Base-by-base conservation (phyloP, 2,329 filamentous ascomycete species). In the Hypoxylon sp. region DNA sequence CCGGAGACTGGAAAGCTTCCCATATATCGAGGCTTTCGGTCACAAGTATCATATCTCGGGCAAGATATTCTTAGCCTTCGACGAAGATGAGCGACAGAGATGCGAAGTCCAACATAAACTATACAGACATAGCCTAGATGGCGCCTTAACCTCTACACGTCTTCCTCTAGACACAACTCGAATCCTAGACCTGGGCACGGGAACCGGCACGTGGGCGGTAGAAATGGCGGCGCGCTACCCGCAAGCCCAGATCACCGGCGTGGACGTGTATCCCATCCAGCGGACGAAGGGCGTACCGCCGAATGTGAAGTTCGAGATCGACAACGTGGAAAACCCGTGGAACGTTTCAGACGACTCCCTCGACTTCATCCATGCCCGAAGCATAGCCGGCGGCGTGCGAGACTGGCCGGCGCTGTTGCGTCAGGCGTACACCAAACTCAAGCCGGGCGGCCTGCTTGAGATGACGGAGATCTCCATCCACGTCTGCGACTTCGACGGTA, bases 271-370 rank as follows among this genome's bases (percentile, higher is more conserved):
- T 19, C 75, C 75, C 24, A 78, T 79, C n/a, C 74, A 81, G 32
- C 70, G 79, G 44, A 78, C 76, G 15, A 77, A 72, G 7, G 72
- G 75, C 24, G 82, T 88, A 6, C 87, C 87, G 6, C 80, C 84
- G 17, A 89, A 89, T 68, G 80, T 89, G 20, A 80, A 78, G 3
- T 89, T 89, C 71, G 77, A 85, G 59, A 81, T 89, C 39, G 84
- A 85, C 71, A 86, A 89, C 70, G 80, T 84, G 28, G 84, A 86
- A 63, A 79, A 84, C 26, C 77, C 73, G 3, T 82, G 79, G 80
- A 73, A 72, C 3, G 70, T 70, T 6, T 59, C 69, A 4, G 66
- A 64, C 11, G 64, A 60, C 24, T 73, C 71, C 15, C 55, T 78
- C 56, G 80, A 82, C 68, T 80, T 82, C 48, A 74, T 82, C 20